Percentiles rank a stretch among this genome's conserved stretches.
These are phyloP conservation scores for Penicillium flavigenum DNA, from an alignment of 495 filamentous ascomycete species.

Conservation along the genomic window DNA sequence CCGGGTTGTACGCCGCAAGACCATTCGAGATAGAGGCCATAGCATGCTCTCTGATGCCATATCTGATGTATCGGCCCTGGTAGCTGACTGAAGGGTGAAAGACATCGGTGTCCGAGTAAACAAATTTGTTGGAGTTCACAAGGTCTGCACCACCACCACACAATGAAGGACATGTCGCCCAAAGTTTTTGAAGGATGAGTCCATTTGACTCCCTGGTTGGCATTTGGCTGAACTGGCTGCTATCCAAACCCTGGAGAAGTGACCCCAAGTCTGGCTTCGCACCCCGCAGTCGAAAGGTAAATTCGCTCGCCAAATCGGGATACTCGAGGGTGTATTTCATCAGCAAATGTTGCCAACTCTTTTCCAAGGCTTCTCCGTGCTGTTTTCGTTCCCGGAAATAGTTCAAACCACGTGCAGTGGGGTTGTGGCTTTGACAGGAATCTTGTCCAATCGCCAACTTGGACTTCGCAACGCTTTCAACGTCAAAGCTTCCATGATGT, in stretches of 20 bases:
- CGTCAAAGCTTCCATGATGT: constrained; percentile 42
- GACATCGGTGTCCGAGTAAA: constrained; percentile 12
- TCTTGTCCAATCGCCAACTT: constrained; percentile 2
- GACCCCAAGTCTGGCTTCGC: not conserved
- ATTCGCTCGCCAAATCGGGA: no score
- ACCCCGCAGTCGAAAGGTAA: constrained; percentile 3
- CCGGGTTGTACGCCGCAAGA: constrained; percentile 36
- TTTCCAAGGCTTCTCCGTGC: constrained; percentile 12
- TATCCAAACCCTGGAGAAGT: constrained; percentile 25
- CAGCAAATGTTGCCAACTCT: no score
- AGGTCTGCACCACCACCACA: constrained; percentile 23
- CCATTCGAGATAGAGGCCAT: constrained; percentile 48
- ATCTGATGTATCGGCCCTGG: constrained; percentile 8
- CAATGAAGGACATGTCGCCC: constrained; percentile 6
- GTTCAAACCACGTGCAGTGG: not conserved
- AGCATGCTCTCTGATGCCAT: constrained; percentile 50
- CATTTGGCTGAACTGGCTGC: constrained; percentile 32
- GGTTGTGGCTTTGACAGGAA: no score
- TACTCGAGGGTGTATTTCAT: no score
- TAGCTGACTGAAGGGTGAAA: constrained; percentile 36
- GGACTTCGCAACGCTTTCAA: constrained; percentile 28
- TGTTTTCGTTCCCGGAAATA: constrained; percentile 16
- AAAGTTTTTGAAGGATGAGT: constrained; percentile 10
- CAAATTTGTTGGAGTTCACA: constrained; percentile 20
- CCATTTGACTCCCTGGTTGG: constrained; percentile 15